These are phyloP conservation scores for Monosporozyma servazzii DNA, from an alignment of 805 yeast species.

Conservation along the genomic window DNA sequence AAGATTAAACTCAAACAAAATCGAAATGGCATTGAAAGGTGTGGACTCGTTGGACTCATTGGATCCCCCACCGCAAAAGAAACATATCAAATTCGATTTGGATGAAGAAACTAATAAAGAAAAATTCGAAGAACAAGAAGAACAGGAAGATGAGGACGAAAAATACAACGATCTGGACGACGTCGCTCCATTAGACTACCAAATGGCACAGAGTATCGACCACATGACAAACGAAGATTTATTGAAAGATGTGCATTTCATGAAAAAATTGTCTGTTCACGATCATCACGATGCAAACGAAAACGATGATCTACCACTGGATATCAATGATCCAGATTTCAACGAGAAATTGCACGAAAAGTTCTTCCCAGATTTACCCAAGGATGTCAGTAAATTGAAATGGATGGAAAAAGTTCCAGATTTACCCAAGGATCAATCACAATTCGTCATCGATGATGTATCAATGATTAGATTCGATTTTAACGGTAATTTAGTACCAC, in stretches of 20 bases:
- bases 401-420: constrained; percentile 81
- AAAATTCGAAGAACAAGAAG: constrained; percentile 1
- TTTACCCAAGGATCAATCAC: constrained; percentile 22
- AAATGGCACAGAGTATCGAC: constrained; percentile 38
- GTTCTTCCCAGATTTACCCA: constrained; percentile 84
- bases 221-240: constrained; percentile 37
- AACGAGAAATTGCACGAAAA: constrained; percentile 70
- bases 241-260: constrained; percentile 51
- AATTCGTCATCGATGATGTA: constrained; percentile 36
- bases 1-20: constrained; percentile 20
- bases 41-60: not conserved
- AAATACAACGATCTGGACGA: constrained; percentile 47
- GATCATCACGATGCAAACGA: constrained; percentile 24
- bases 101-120: not conserved
- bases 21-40: constrained; percentile 22
- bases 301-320: constrained; percentile 32
- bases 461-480: constrained; percentile 81
- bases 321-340: constrained; percentile 70
- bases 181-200: constrained; percentile 40
- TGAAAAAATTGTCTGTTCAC: constrained; percentile 36
- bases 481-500: constrained; percentile 64
- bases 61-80: not conserved
- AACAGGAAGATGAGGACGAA: constrained; percentile 7
- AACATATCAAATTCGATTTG: constrained; percentile 7
- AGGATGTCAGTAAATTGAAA: constrained; percentile 67